Evolutionary conservation across 192 early-diverging fungal genomes (phyloP), one percentile per base, ranked within the genome.

Genomic region (Umbelopsis isabellina): DNA sequence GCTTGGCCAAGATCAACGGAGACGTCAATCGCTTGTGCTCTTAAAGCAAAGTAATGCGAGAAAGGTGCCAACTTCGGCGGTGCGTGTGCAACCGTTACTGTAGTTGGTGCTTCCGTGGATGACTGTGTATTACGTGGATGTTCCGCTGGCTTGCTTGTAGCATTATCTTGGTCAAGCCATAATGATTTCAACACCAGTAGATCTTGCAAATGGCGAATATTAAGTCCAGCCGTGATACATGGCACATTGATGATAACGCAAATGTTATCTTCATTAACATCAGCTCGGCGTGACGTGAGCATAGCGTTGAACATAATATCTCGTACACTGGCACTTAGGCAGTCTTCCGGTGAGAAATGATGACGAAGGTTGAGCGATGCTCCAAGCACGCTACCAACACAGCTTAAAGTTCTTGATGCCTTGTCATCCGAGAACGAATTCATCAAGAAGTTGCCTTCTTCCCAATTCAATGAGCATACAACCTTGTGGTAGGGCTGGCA

Each of bases 401-500:
- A 84, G 16, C 84, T 88, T 25, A 85, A 73, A 18, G 83, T 83
- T 35, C 78, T 72, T 49, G 75, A 71, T 1, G 75, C 78, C 3
- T 30, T 49, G 7, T 79, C 72, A 11, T 69, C 74, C n/a, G 79
- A 82, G 44, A 77, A 81, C 4, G 74, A 82, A 22, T 76, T 83
- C 67, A 86, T 73, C 49, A 94, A 49, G 65, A 91, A 86, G 68
- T 91, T 82, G 33, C 88, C 88, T 78, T 90, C 86, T 27, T 92
- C 84, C 81, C 90, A 82, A n/a, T 85, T 86, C 53, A 90, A 72
- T 13, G 81, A 83, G 22, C 88, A 88, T 49, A 82, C 79, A 27
- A 94, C 92, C 68, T 93, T 93, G 22, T 88, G 89, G 65, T 80
- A 79, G 16, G 92, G 92, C 47, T 91, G 86, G 49, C 90, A 92